Base-by-base conservation (phyloP, 306 rosid species). In the Cyclanthera cordifolia region DNA sequence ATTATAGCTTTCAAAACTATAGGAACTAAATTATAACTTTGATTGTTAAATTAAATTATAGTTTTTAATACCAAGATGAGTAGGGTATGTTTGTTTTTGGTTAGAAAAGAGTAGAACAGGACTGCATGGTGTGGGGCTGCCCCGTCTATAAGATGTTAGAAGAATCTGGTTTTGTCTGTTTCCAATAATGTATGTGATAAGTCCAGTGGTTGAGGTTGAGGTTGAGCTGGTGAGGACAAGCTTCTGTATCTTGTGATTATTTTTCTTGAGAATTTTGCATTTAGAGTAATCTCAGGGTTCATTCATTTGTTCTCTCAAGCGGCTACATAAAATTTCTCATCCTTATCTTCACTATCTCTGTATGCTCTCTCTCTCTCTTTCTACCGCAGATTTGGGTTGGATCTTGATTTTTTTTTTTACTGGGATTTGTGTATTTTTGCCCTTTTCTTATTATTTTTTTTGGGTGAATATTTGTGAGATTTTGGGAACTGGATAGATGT, bases 211-310 rank as follows among this genome's bases (percentile, higher is more conserved):
- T 43, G 70, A 65, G 70, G 53, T 13, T 53, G 70, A 43, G 53
- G 70, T 65, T 43, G 70, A 65, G 70, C 70, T 13, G 70, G 70
- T 65, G 70, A 65, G 70, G 19, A 0, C 27, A 9, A 65, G 70
- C 52, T 65, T 65, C 53, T 65, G 30, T 37, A 10, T 65, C 53
- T 65, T 25, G 3, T 65, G 32, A 6, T 45, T 65, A 15, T 37
- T 65, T 45, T 23, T 45, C 39, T 63, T 48, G 10, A 30, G 49
- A 41, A 41, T 64, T 43, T 64, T 52, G 17, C 70, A 4, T 52
- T 43, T 64, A 43, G 20, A 41, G 53, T 30, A 13, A 23, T 64
- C 52, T 64, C 70, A 43, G 53, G 25, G 37, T 52, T 20, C 51
- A 13, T 64, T 64, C 10, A 19, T 64, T 63, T 63, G 32, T 11